Percentiles rank a stretch among this genome's conserved stretches.
Conservation (phyloP, 768 basidiomycete species). For the Asterophora lycoperdoides region DNA sequence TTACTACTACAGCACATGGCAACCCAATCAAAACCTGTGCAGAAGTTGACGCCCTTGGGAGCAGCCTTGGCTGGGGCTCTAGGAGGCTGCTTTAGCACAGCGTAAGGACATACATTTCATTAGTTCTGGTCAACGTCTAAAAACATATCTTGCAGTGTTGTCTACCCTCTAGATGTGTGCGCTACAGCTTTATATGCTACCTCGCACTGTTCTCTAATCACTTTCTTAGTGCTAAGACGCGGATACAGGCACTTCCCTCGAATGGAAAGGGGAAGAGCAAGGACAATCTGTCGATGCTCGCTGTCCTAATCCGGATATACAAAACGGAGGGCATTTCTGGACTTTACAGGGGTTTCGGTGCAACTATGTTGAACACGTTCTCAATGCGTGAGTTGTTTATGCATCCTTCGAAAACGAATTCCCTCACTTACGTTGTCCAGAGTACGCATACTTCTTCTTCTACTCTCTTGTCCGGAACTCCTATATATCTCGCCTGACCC, state of each 20-base stretch:
- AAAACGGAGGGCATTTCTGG: slow-evolving; percentile 78
- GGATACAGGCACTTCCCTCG: slow-evolving; percentile 76
- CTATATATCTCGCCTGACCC: slow-evolving; percentile 68
- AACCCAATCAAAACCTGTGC: slow-evolving; percentile 52
- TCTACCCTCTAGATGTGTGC: slow-evolving; percentile 94
- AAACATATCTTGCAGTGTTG: slow-evolving; percentile 48
- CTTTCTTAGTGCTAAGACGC: slow-evolving; percentile 76
- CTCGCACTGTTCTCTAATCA: slow-evolving; percentile 1
- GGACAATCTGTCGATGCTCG: slow-evolving; percentile 54
- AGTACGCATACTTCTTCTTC: slow-evolving; percentile 99
- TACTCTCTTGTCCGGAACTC: slow-evolving; percentile 86
- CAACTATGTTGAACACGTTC: slow-evolving; percentile 98
- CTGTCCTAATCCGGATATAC: slow-evolving; percentile 66
- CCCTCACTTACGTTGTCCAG: slow-evolving; percentile 34
- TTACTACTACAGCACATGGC: slow-evolving; percentile 31
- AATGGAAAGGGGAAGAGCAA: slow-evolving; percentile 46
- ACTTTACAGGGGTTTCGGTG: slow-evolving; percentile 87
- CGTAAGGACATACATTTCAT: slow-evolving; percentile 49
- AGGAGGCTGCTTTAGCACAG: slow-evolving; percentile 89
- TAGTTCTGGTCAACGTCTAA: slow-evolving; percentile 5
- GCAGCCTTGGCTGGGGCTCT: slow-evolving; percentile 90
- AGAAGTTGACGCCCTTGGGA: slow-evolving; percentile 79
- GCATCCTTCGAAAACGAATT: background rate
- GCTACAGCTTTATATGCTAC: slow-evolving; percentile 24
- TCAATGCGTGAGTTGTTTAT: slow-evolving; percentile 76